Conservation (phyloP, 768 basidiomycete species). For the Tephrocybe sp. region DNA sequence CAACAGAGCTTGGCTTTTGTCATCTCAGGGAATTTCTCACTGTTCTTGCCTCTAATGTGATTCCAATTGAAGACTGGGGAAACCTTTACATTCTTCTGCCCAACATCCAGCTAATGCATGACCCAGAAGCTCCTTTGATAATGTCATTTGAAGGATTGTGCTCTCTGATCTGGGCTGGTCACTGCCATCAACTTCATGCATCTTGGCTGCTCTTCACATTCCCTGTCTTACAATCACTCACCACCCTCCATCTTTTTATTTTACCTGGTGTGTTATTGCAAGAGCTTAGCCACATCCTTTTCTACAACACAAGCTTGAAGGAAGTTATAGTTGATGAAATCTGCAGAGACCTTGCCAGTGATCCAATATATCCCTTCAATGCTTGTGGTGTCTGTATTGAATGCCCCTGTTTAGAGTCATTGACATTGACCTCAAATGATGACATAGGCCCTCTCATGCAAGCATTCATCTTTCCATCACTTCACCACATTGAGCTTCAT, state of each 20-base stretch:
- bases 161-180: too few species aligned
- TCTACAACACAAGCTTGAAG: neutral
- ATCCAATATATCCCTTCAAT: neutral
- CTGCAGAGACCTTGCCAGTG: neutral
- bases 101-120: too few species aligned
- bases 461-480: neutral
- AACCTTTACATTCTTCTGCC: too few species aligned
- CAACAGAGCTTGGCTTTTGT: too few species aligned
- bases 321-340: neutral
- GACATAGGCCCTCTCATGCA: neutral
- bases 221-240: neutral
- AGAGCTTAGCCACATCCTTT: neutral
- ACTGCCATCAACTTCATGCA: neutral
- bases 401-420: neutral
- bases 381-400: neutral
- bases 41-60: too few species aligned
- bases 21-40: too few species aligned
- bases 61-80: too few species aligned
- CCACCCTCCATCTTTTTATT: neutral
- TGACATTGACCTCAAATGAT: neutral
- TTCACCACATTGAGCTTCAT: neutral
- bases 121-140: too few species aligned
- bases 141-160: too few species aligned
- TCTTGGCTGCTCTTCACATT: neutral
- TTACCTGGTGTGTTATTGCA: neutral